Evolutionary conservation across 495 filamentous ascomycete genomes (phyloP), one percentile per base, ranked within the genome.

Genomic region (Hypoxylon perforatum): DNA sequence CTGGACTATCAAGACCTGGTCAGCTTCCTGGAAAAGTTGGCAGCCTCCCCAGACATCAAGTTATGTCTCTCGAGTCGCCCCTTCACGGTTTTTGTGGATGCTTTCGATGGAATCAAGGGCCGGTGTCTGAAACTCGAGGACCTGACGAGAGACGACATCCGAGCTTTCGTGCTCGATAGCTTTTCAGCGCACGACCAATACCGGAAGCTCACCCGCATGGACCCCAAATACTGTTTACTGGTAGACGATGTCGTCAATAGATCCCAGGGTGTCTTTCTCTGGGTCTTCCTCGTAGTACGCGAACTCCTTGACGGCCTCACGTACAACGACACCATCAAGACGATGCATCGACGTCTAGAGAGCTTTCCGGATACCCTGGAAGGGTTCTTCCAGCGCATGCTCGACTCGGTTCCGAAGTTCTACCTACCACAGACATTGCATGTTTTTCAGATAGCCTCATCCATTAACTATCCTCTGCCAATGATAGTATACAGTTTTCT

Each of bases 11-110:
- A 46, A 18, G 59, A 51, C 0, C 23, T 73, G 9, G 42, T 49
- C 17, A 38, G 65, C 33, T 41, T 75, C 1, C 52, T 76, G 8
- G 18, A 28, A 35, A 42, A 23, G 33, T 48, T 60, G 10, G n/a
- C 30, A 4, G 19, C 35, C 18, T 18, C 54, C 35, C 25, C 44
- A 22, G 63, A 79, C 56, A 59, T 85, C 52, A 86, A 85, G 50
- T 14, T 80, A 6, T 87, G 84, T 57, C 58, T 84, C 2, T 81
- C 83, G 14, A 86, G 84, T 59, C 75, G 84, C 0, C 80, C 82
- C 0, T 83, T 77, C 78, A 73, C 75, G 22, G 69, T 72, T 0
- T 86, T 86, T 56, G 63, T 77, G 18, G 70, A 80, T 47, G 70
- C 66, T 0, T 84, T 84, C 41, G 71, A 69, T 0, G 15, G 39